Conservation (phyloP, 2,329 filamentous ascomycete species). For the Geosmithia morbida region DNA sequence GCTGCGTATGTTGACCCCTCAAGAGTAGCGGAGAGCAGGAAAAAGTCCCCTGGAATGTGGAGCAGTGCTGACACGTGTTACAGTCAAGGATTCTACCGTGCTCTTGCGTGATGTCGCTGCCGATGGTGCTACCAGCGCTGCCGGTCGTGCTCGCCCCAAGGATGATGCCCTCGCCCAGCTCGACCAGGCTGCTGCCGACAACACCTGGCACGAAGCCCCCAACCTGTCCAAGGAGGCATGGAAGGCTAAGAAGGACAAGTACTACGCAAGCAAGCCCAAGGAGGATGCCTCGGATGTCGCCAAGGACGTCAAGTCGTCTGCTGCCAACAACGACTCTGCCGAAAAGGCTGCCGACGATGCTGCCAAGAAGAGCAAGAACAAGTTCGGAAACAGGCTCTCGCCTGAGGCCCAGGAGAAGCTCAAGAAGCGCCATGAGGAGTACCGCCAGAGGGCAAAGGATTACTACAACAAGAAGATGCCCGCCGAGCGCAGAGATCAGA, state of each 20-base stretch:
- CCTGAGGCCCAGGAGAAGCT: conserved; percentile 45
- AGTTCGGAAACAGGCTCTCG: conserved; percentile 46
- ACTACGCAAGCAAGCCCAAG: conserved; percentile 38
- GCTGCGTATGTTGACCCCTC: conserved; percentile 45
- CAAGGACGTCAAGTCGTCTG: conserved; percentile 24
- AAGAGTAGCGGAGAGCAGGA: too few species aligned
- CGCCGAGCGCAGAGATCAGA: conserved; percentile 82
- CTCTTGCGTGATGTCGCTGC: conserved; percentile 83
- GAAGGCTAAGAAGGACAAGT: conserved; percentile 51
- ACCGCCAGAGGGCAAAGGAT: conserved; percentile 40
- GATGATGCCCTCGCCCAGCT: conserved; percentile 65
- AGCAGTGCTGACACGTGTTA: conserved; percentile 6
- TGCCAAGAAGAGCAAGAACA: conserved; percentile 36
- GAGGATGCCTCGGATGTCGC: conserved; percentile 48
- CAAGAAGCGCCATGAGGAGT: conserved; percentile 26
- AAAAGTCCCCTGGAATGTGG: neutral
- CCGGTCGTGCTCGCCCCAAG: conserved; percentile 59
- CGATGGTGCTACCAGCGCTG: conserved; percentile 72
- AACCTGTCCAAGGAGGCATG: conserved; percentile 57
- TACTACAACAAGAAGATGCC: conserved; percentile 83
- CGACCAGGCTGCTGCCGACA: conserved; percentile 74
- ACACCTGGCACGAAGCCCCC: conserved; percentile 85
- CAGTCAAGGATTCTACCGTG: conserved; percentile 63
- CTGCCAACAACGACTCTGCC: conserved; percentile 31
- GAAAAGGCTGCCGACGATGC: conserved; percentile 17